Evolutionary conservation across 768 basidiomycete species (phyloP).

Genomic region (Mycena pura): DNA sequence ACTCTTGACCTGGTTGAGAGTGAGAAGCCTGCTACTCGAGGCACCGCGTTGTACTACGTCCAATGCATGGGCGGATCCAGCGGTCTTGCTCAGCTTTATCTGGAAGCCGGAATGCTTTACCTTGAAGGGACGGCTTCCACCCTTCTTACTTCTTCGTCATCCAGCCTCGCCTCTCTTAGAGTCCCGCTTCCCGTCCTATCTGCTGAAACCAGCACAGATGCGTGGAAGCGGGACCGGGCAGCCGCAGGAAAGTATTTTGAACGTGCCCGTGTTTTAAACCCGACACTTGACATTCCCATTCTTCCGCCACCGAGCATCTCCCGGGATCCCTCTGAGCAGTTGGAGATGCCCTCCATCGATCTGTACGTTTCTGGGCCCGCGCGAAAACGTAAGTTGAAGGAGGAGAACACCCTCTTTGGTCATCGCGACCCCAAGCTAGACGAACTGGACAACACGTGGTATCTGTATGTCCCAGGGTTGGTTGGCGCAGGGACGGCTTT

Average conservation of each 20-base stretch:
- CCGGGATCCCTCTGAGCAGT: conserved; percentile 43
- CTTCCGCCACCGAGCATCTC: conserved; percentile 56
- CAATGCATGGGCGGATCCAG: conserved; percentile 69
- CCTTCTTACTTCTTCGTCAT: conserved; percentile 76
- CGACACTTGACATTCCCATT: conserved; percentile 71
- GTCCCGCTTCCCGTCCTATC: conserved; percentile 59
- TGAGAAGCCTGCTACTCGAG: conserved; percentile 51
- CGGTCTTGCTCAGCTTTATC: conserved; percentile 76
- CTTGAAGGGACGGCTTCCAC: conserved; percentile 80
- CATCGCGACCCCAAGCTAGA: conserved; percentile 55
- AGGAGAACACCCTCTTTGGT: conserved; percentile 54
- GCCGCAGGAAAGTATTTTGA: conserved; percentile 76
- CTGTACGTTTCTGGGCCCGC: conserved; percentile 46
- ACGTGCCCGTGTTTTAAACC: conserved; percentile 64
- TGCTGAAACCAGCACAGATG: conserved; percentile 66
- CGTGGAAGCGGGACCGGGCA: conserved; percentile 78
- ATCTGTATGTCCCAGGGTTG: conserved; percentile 77
- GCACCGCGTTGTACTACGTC: conserved; percentile 65
- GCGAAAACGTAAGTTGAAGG: conserved; percentile 58
- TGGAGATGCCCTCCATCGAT: conserved; percentile 77
- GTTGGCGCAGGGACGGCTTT: conserved; percentile 87
- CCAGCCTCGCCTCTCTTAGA: conserved; percentile 80
- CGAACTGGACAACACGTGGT: conserved; percentile 78
- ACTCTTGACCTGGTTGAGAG: conserved; percentile 43
- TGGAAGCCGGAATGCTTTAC: conserved; percentile 80